Base-by-base conservation (phyloP, 2,329 filamentous ascomycete genomes). In the Penicillium olsonii region DNA sequence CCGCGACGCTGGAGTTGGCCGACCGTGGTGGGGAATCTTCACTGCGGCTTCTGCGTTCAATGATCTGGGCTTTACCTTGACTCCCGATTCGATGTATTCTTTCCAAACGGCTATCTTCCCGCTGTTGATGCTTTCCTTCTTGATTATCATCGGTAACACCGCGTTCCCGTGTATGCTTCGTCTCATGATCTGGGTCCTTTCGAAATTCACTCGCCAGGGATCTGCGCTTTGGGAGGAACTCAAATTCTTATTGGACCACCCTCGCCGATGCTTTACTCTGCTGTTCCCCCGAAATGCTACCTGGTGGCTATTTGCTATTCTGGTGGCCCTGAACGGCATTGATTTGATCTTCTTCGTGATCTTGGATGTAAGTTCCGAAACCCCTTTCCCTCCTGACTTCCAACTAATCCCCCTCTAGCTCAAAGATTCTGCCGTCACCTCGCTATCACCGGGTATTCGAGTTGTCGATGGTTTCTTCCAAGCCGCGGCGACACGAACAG, bases 91-190 rank as follows among this genome's bases (percentile, higher is more conserved):
- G 59, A 96, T 99, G 91, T 81, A 84, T 35, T 92, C 90, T 0
- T 97, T 97, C 69, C 85, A 90, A 60, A 81, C 76, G 8, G 89
- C 90, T 1, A 77, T 87, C 6, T 87, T 90, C 60, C 84, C 87
- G 0, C 76, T 97, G 38, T 76, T 96, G 18, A 67, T 94, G 37
- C 84, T 91, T 72, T 84, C 84, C 6, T 95, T 95, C 60, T 80
- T 97, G 35, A 94, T 97, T 65, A 84, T 97, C 53, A 90, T 96
- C 53, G 92, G 92, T 48, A 97, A 97, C 64, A 97, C 92, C 0
- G 94, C 88, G 0, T 97, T 97, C 61, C 94, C 92, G 0, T 89
- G 94, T 64, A 92, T 96, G 87, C 81, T 97, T 19, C 87, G 94
- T 7, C 88, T 96, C 63, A 83, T 94, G 54, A 97, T 99, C 53